Conservation (phyloP, 1,284 basidiomycete species). For the Cutaneotrichosporon spelunceum region DNA sequence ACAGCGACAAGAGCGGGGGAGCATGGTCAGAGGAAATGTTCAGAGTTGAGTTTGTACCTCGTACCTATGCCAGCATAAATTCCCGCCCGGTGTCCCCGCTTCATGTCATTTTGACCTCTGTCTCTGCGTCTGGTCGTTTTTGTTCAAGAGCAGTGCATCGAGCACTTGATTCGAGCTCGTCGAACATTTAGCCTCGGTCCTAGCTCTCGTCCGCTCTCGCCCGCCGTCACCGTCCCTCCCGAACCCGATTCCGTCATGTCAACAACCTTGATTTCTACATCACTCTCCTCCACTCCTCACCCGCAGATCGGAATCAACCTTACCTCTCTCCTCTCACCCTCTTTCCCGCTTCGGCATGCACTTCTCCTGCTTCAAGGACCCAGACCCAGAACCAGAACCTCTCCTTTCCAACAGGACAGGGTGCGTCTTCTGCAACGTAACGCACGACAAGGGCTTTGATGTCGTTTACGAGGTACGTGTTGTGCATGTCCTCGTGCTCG, state of each 20-base stretch:
- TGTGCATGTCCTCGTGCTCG: no score
- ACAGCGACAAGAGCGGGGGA: neutral
- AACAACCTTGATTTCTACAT: neutral
- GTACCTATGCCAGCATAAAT: neutral
- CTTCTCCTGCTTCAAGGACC: conserved; percentile 15
- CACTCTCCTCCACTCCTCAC: neutral
- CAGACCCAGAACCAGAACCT: conserved; percentile 7
- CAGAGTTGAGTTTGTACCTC: neutral
- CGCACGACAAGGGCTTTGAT: conserved; percentile 59
- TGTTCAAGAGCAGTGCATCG: neutral
- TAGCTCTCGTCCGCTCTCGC: neutral
- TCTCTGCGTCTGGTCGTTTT: no score
- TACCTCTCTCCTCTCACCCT: neutral
- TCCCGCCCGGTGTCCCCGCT: neutral
- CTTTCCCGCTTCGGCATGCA: conserved; percentile 2
- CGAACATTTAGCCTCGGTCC: neutral
- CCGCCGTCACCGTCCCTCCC: no score
- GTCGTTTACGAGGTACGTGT: conserved; percentile 60
- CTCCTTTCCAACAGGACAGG: conserved; percentile 14
- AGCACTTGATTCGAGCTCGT: neutral
- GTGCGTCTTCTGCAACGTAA: conserved; percentile 62
- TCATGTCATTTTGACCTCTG: neutral
- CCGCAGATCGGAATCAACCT: neutral
- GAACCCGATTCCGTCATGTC: conserved; percentile 1
- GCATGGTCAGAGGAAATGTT: neutral